Base-by-base conservation (phyloP, 805 yeast genomes). In the Pichia rugopelliculosa region DNA sequence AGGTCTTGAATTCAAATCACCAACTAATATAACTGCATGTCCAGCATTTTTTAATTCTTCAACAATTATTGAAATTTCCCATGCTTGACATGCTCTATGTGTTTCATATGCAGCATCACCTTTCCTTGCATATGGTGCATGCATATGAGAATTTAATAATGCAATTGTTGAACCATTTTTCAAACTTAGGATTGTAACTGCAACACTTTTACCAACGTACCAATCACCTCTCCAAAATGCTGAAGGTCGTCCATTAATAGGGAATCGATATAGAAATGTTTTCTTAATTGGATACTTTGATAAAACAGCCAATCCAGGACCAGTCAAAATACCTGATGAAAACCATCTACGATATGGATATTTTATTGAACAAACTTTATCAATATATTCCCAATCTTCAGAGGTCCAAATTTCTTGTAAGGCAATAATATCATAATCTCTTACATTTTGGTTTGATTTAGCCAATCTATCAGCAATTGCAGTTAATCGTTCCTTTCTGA, bases 151-250 rank as follows among this genome's bases (percentile, higher is more conserved):
- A 60, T 90, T 91, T 59, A 93, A 68, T 6, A 93, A 66, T 3
- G 95, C 97, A 37, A 93, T 68, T 6, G 72, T 61, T 2, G 74
- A 68, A 17, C 68, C 69, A 0, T 72, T 66, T 3, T 76, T 66
- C 6, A 86, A 82, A 47, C 69, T 69, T 38, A 93, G 68, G 4
- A 79, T 64, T 0, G 95, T 84, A 3, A 88, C 79, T 0, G 95
- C 84, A 18, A 88, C 77, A 9, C 91, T 76, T 61, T 93, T 93
- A 9, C 99, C 99, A 21, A 93, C 99, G 55, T 78, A 87, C 96
- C 97, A 93, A 63, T 93, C 99, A 34, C 99, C 99, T 49, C 98
- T 71, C 69, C 79, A 84, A 53, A 93, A 83, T 0, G 99, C 99
- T 38, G 88, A 79, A 2, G 98, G 96, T 44, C 96, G 72, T 2